Base-by-base conservation (phyloP, 2,329 filamentous ascomycete genomes). In the Ceratocystis albifundus region DNA sequence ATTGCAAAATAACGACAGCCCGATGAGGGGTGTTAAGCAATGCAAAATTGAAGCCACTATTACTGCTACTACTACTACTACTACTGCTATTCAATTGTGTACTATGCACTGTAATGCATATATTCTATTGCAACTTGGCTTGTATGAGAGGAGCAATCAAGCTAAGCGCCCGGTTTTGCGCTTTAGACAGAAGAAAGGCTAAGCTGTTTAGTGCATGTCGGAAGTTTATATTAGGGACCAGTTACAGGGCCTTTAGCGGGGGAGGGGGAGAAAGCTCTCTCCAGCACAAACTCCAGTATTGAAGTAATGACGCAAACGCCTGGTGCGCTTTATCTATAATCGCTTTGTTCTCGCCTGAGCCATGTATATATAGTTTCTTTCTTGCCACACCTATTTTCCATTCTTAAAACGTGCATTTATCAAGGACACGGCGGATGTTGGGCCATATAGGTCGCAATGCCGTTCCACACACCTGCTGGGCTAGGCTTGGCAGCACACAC, bases 401-500 rank as follows among this genome's bases (percentile, higher is more conserved):
- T 61, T 44, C 41, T 61, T 17, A 10, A 20, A 4, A 20, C 36
- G 17, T 36, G 17, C 17, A 12, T 15, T 15, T 17, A 20, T 28
- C 61, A 28, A n/a, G 20, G 61, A 53, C 30, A 36, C 15, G 20
- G 32, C 5, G 32, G 10, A 41, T 67, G 25, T 12, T 36, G 36
- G 8, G 50, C 41, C 63, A 68, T 68, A 50, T 68, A 66, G 32
- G 72, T 68, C n/a, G 76, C 72, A 69, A 96, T 93, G 0, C 82
- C 90, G 57, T 84, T 78, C 70, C 83, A 79, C 1, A 97, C 77
- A 0, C 92, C 92, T 71, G 93, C 85, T 0, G 92, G 89, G 73
- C 84, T 96, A 1, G 94, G 94, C 71, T 81, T 87, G 71, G 84
- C 83, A 1, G 94, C 89, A 74, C 88, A 95, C n/a, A 89, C 88